phyloP scores from a whole-genome alignment of 768 basidiomycete species.

The Erythrobasidium yunnanense region DNA sequence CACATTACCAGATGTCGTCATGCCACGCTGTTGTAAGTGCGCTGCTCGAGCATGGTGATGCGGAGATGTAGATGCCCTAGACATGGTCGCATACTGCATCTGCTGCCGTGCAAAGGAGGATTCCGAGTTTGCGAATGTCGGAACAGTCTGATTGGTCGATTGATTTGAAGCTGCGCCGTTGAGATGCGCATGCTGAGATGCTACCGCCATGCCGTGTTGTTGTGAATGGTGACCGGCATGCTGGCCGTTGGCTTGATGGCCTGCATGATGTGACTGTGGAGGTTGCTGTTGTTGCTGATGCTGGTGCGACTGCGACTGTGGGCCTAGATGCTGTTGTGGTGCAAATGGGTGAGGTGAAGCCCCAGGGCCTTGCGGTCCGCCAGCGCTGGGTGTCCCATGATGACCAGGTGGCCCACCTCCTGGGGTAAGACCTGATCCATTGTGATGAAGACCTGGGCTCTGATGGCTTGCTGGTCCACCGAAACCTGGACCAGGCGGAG shows the following conservation, averaged over 20 bases:
- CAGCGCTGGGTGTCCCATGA: too few relatives aligned
- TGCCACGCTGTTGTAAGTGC: conserved; percentile 82
- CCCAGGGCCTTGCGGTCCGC: neutral
- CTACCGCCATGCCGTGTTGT: neutral
- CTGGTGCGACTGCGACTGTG: neutral
- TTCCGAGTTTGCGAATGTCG: conserved; percentile 9
- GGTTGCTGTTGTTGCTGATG: neutral
- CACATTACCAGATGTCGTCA: conserved; percentile 48
- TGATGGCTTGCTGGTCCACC: neutral
- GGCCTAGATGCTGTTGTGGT: neutral
- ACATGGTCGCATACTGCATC: conserved; percentile 50
- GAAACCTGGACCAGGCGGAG: conserved; percentile 8
- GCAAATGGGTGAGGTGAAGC: too few relatives aligned
- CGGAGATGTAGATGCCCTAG: conserved; percentile 71
- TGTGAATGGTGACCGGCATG: neutral
- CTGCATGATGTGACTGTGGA: conserved; percentile 3
- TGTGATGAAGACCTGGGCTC: neutral
- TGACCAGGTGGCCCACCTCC: too few relatives aligned
- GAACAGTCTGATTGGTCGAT: neutral
- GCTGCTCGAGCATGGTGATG: conserved; percentile 93
- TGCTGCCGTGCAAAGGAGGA: conserved; percentile 35
- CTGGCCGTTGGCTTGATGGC: neutral
- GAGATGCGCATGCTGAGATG: conserved; percentile 9
- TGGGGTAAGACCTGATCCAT: neutral
- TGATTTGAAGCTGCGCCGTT: neutral